These are phyloP conservation scores for Saccharomyces hybrid DNA, from an alignment of 1,139 yeast species.

Conservation along the genomic window DNA sequence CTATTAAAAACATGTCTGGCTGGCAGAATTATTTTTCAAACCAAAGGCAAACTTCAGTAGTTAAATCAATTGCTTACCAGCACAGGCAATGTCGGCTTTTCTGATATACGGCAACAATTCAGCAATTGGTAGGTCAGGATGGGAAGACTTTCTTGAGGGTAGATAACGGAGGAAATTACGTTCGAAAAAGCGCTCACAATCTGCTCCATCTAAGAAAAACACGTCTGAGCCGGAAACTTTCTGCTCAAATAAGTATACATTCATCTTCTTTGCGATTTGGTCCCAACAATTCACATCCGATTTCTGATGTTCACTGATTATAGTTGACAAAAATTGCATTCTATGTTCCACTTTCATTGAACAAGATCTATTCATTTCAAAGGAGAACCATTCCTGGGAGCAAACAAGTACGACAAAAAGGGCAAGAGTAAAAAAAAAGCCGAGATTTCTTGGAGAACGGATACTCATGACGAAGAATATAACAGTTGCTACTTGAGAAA, in stretches of 20 bases:
- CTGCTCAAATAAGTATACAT: background rate
- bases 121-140: background rate
- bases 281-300: background rate
- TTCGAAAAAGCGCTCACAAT: background rate
- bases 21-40: background rate
- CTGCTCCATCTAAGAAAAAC: background rate
- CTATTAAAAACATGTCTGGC: background rate
- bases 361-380: background rate
- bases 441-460: background rate
- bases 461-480: background rate
- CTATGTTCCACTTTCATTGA: background rate
- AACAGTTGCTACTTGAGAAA: background rate
- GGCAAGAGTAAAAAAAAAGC: background rate
- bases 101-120: background rate
- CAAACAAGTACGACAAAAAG: background rate
- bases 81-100: background rate
- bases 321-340: background rate
- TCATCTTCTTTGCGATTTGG: background rate
- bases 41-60: background rate
- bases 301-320: background rate
- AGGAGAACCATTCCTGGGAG: background rate
- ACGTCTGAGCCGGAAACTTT: background rate
- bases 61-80: background rate
- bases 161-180: background rate
- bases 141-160: background rate